These are phyloP conservation scores for Lentinus brumalis DNA, from an alignment of 768 basidiomycete species.

Conservation along the genomic window DNA sequence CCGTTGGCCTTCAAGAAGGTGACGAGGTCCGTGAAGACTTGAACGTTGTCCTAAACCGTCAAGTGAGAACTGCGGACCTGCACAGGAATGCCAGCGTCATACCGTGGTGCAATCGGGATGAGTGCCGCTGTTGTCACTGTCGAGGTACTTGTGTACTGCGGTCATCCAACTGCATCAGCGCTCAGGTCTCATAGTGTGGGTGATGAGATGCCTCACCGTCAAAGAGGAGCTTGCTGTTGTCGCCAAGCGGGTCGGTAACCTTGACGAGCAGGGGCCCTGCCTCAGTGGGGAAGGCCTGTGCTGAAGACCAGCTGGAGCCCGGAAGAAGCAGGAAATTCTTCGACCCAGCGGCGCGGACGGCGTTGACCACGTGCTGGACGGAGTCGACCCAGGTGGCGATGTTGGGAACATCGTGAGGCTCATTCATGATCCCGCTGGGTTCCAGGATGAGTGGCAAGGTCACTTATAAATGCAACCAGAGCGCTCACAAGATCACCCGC, in stretches of 20 bases:
- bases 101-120: slow-evolving; percentile 45
- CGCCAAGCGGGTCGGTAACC: slow-evolving; percentile 44
- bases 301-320: slow-evolving; percentile 43
- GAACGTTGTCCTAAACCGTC: slow-evolving; percentile 42
- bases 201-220: slow-evolving; percentile 33
- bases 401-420: slow-evolving; percentile 47
- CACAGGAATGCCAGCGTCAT: slow-evolving; percentile 7
- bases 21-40: slow-evolving; percentile 44
- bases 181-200: too few species aligned
- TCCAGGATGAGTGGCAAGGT: background rate
- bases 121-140: slow-evolving; percentile 47
- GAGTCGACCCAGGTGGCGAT: slow-evolving; percentile 37
- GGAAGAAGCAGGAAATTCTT: slow-evolving; percentile 47
- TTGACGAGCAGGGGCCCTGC: slow-evolving; percentile 40
- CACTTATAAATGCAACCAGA: background rate
- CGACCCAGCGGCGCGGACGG: slow-evolving; percentile 45
- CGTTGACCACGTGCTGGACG: slow-evolving; percentile 43
- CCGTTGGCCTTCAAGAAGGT: slow-evolving; percentile 44
- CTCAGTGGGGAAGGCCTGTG: slow-evolving; percentile 41
- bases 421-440: slow-evolving; percentile 44
- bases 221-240: slow-evolving; percentile 41
- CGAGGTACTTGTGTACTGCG: slow-evolving; percentile 47
- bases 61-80: slow-evolving; percentile 9
- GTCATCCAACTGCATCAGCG: background rate
- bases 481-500: slow-evolving; percentile 36